A percentile compares a stretch with the other conserved stretches of the same genome.
These are phyloP conservation scores for Eremomyces bilateralis DNA, from an alignment of 495 filamentous ascomycete species.

Conservation along the genomic window DNA sequence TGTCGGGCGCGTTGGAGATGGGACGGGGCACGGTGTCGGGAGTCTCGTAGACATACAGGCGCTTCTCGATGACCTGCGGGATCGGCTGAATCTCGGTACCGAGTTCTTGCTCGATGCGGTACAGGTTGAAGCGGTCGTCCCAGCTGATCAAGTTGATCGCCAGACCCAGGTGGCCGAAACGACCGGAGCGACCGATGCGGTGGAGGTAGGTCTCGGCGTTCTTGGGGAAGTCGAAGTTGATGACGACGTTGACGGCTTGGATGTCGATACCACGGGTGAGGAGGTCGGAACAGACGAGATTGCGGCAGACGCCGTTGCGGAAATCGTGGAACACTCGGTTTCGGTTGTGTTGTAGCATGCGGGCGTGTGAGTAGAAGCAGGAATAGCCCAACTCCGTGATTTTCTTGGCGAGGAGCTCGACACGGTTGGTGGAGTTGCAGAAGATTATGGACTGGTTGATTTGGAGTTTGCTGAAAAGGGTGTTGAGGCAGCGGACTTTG, in stretches of 20 bases:
- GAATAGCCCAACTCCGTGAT: conserved; percentile 98
- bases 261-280: conserved; percentile 98
- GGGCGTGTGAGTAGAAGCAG: conserved; percentile 97
- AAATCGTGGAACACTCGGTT: conserved; percentile 99
- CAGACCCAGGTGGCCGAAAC: conserved; percentile 89
- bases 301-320: conserved; percentile 89
- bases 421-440: conserved; percentile 97
- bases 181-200: conserved; percentile 90
- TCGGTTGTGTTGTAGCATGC: conserved; percentile 92
- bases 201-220: conserved; percentile 98
- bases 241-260: conserved; percentile 97
- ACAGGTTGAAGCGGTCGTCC: conserved; percentile 97
- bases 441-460: conserved; percentile 99
- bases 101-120: conserved; percentile 93
- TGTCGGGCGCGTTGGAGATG: conserved; percentile 22
- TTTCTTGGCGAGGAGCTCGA: conserved; percentile 94
- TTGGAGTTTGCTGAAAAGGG: conserved; percentile 92
- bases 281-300: conserved; percentile 93
- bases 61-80: conserved; percentile 86
- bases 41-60: conserved; percentile 91
- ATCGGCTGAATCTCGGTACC: conserved; percentile 96
- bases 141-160: conserved; percentile 99
- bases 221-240: conserved; percentile 99
- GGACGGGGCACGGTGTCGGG: conserved; percentile 86
- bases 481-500: conserved; percentile 98